Evolutionary conservation across 23 red algal species (phyloP).

Genomic region (Chondrus crispus): DNA sequence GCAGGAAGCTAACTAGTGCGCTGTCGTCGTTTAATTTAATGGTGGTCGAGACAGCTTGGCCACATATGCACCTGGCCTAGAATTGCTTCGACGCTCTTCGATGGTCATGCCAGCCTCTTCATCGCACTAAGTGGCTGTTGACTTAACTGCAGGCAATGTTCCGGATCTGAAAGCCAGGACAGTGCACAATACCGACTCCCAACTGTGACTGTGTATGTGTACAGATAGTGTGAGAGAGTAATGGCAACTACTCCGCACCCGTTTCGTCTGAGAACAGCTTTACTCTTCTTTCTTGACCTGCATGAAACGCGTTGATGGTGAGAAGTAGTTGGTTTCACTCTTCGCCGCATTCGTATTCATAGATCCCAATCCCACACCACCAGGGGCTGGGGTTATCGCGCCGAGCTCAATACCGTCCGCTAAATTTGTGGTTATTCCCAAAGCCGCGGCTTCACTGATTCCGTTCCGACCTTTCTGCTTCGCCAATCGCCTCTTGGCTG

Average conservation of each 20-base stretch:
- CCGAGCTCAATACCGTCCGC: slow-evolving; percentile 8
- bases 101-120: too few relatives aligned
- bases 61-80: too few relatives aligned
- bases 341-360: neutral
- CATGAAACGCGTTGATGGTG: slow-evolving; percentile 31
- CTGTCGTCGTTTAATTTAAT: too few relatives aligned
- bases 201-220: neutral
- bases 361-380: neutral
- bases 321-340: slow-evolving; percentile 23
- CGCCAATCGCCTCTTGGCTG: slow-evolving; percentile 48
- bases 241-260: too few relatives aligned
- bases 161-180: neutral
- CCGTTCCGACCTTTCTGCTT: slow-evolving; percentile 45
- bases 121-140: too few relatives aligned
- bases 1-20: too few relatives aligned
- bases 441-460: slow-evolving; percentile 6
- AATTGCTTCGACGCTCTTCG: too few relatives aligned
- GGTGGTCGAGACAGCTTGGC: too few relatives aligned
- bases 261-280: too few relatives aligned
- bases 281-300: neutral
- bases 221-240: neutral
- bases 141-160: too few relatives aligned
- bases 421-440: slow-evolving; percentile 6
- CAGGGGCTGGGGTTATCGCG: neutral
- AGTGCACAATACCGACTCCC: neutral